Base-by-base conservation (phyloP, 371 early-diverging fungal species). In the Mucor piriformis region DNA sequence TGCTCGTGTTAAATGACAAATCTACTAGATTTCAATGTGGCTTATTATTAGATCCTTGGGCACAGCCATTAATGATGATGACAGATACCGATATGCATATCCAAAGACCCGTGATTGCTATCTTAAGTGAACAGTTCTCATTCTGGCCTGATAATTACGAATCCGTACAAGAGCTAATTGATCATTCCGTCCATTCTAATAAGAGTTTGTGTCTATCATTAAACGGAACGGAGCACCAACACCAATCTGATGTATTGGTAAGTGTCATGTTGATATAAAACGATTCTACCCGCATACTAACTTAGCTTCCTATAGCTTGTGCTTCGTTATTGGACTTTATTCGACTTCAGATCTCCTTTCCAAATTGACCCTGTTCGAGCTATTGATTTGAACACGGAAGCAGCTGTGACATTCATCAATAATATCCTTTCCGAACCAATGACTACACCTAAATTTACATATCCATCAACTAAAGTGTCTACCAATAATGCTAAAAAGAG, bases 31-130 rank as follows among this genome's bases (percentile, higher is more conserved):
- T 73, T 46, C 63, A 56, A 57, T 66, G 65, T 23, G 81, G 77
- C 0, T 61, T 84, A 15, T 47, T 70, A 6, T 54, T 79, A 3
- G 84, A 84, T 59, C 78, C 84, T 0, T 84, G 81, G 81, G 62
- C 61, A 5, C 65, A 69, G 25, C 64, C 61, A 0, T 24, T 69
- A 6, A 73, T 74, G 67, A 62, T 62, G 59, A 50, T 66, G 32
- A 61, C 46, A 6, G 52, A 51, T 0, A 34, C 38, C 5, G 23
- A 43, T 8, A 21, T 58, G 23, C 61, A 49, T 16, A 51, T 66
- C 52, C 64, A 65, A 42, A 53, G 67, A 63, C 81, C 77, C 3
- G 58, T 76, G 15, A 56, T 82, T 25, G 65, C 74, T 35, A 70
- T 80, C 20, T 54, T 69, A 29, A 65, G 74, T 13, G 69, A 79